Base-by-base conservation (phyloP, 2,329 filamentous ascomycete genomes). In the Aspergillus oerlinghausenensis region DNA sequence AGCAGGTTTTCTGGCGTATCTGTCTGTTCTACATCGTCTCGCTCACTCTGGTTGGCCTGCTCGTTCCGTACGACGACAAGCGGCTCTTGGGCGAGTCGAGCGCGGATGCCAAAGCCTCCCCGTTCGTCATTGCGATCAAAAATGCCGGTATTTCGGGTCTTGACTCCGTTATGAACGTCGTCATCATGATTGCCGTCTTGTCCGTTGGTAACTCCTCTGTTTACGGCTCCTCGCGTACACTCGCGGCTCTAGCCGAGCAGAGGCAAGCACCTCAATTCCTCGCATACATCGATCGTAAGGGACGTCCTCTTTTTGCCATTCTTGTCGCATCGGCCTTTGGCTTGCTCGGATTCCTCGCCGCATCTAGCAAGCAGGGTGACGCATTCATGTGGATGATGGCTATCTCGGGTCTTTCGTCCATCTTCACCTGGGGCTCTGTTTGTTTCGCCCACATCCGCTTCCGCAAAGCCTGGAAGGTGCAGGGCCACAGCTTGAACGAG, bases 1-100 rank as follows among this genome's bases (percentile, higher is more conserved):
- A 95, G 76, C 92, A 96, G 72, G 91, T 96, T 23, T 96, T 96
- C 74, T 97, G 92, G 92, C 88, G 92, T 67, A 96, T 96, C 68
- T 85, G 86, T 3, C 81, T 95, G 55, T 97, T 97, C 78, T 97
- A 96, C 76, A 82, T 97, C 51, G 85, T 95, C 35, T 89, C 89
- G 0, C 81, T 97, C 10, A 85, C 85, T 4, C 78, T 97, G 3
- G 85, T 97, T 56, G 91, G 93, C 26, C 81, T 96, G 0, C 80
- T 96, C 2, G 90, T 97, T 0, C 88, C 88, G 0, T 92, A 88
- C 71, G 77, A 83, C 65, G 84, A 95, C 59, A 55, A 68, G 0
- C 79, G 81, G 3, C 85, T 96, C 0, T 78, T 91, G 1, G 79
- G 79, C 10, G 79, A 80, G 25, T 82, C 78, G 54, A 78, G 79